Evolutionary conservation across 768 basidiomycete genomes (phyloP).

Genomic region (Botryobasidium botryosum): DNA sequence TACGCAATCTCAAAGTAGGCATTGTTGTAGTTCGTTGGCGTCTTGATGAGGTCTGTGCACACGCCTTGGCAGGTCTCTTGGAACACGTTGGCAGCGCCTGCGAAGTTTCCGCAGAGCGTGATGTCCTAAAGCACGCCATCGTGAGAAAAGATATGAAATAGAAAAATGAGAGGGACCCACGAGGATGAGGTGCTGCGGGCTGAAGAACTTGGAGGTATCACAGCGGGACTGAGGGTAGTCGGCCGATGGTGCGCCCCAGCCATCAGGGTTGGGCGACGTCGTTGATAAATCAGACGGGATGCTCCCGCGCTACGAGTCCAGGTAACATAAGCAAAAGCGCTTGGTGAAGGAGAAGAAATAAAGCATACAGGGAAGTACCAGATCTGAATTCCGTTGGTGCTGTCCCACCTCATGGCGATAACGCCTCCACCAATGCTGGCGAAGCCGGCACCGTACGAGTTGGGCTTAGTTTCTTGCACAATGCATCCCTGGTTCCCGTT

Average conservation of each 20-base stretch:
- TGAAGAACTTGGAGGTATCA: slow-evolving; percentile 1
- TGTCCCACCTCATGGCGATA: not conserved
- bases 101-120: slow-evolving; percentile 5
- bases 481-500: slow-evolving; percentile 7
- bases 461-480: not conserved
- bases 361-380: slow-evolving; percentile 3
- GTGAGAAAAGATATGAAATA: not conserved
- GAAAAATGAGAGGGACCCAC: not conserved
- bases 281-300: not conserved
- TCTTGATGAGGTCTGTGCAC: slow-evolving; percentile 5
- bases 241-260: not conserved
- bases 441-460: slow-evolving; percentile 3
- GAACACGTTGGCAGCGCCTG: slow-evolving; percentile 1
- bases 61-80: slow-evolving; percentile 1
- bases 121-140: not conserved
- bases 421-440: not conserved
- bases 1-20: slow-evolving; percentile 10
- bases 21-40: slow-evolving; percentile 8
- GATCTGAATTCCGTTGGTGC: not conserved
- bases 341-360: too few species aligned
- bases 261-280: not conserved
- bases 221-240: not conserved
- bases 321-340: too few species aligned
- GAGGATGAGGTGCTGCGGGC: not conserved
- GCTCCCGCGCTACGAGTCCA: not conserved